Evolutionary conservation across 352 stramenopile species (phyloP).

Genomic region (Globisporangium perplexum): DNA sequence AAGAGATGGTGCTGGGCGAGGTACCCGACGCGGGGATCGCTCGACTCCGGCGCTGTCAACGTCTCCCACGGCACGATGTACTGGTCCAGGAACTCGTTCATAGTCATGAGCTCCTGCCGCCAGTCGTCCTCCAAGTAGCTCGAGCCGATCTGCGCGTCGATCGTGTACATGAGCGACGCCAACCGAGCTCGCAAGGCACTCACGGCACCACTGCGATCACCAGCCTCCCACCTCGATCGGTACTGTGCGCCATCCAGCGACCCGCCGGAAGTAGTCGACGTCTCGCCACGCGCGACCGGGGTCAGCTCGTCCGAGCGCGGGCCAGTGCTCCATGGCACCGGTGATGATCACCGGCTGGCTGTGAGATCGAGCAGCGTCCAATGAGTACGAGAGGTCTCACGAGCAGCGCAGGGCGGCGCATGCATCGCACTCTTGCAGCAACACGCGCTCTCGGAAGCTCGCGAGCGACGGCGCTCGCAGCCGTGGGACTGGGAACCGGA

Average conservation of each 20-base stretch:
- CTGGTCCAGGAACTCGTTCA: constrained; percentile 74
- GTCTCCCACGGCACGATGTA: constrained; percentile 25
- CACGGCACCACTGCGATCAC: too few relatives aligned
- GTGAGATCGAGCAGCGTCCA: neutral
- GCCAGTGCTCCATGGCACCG: constrained; percentile 77
- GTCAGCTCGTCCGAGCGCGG: constrained; percentile 44
- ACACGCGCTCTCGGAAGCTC: constrained; percentile 42
- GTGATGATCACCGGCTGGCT: constrained; percentile 74
- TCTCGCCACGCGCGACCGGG: constrained; percentile 43
- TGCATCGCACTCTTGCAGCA: constrained; percentile 54
- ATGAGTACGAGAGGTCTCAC: neutral
- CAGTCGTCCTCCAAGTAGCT: constrained; percentile 80
- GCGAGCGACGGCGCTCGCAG: constrained; percentile 55
- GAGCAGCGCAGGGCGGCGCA: too few relatives aligned
- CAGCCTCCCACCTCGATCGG: constrained; percentile 53
- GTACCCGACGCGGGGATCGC: constrained; percentile 39
- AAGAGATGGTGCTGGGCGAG: constrained; percentile 89
- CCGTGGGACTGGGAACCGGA: constrained; percentile 35
- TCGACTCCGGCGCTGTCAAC: neutral
- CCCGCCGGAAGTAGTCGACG: constrained; percentile 58
- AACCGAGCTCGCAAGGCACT: neutral
- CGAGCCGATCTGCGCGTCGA: constrained; percentile 43
- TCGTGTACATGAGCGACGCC: neutral
- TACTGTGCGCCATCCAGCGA: constrained; percentile 72
- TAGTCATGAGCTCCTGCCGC: constrained; percentile 71